Conservation (phyloP, 768 basidiomycete genomes). For the Nevesoporus exiguus region DNA sequence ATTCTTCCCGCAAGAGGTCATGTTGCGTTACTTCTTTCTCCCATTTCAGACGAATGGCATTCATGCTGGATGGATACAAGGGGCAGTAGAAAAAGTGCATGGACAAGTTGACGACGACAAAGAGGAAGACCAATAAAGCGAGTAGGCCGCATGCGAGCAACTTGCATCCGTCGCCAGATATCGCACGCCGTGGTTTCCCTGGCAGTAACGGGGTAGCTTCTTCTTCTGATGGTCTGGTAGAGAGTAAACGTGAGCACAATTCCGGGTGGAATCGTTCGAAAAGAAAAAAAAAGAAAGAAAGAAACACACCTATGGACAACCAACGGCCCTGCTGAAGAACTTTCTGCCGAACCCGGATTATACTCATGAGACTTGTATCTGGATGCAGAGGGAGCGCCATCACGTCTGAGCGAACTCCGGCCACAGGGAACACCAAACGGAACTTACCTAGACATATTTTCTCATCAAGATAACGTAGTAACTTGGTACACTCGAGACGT, state of each 20-base stretch:
- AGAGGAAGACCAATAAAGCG: background rate
- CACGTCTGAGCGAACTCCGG: background rate
- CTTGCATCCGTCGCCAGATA: background rate
- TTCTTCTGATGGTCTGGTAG: background rate
- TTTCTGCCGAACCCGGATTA: background rate
- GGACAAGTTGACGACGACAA: background rate
- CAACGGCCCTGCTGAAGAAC: background rate
- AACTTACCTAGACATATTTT: no score
- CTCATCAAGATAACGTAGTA: no score
- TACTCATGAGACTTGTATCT: background rate
- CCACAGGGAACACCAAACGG: no score
- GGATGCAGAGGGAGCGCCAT: background rate
- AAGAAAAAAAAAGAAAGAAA: no score
- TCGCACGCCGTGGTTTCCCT: background rate
- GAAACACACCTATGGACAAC: background rate
- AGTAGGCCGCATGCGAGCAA: background rate
- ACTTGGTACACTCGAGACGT: no score
- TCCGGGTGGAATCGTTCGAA: background rate
- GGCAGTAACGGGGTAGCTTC: constrained; percentile 10
- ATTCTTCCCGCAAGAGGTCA: background rate
- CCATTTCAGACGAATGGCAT: constrained; percentile 10
- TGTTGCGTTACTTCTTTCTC: constrained; percentile 1
- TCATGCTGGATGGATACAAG: constrained; percentile 9
- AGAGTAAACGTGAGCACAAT: no score
- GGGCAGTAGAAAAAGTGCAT: constrained; percentile 11